These are phyloP conservation scores for Setaria viridis DNA, from an alignment of 202 grass and related monocot genomes.

Conservation along the genomic window DNA sequence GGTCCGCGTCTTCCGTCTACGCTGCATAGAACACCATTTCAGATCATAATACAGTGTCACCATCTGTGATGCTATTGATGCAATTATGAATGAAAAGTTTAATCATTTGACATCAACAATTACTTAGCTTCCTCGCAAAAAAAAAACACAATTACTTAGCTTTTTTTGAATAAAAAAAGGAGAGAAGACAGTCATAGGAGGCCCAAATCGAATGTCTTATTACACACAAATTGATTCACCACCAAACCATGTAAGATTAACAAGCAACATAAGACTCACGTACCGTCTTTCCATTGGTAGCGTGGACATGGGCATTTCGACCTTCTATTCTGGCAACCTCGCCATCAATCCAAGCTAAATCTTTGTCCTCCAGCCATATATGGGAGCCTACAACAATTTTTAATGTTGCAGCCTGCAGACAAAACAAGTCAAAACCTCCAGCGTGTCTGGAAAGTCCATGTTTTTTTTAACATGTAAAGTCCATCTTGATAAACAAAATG, in stretches of 20 bases:
- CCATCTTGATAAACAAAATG: slow-evolving; percentile 13
- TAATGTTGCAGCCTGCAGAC: slow-evolving; percentile 50
- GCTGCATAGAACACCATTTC: background rate
- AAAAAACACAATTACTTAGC: background rate
- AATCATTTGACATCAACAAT: background rate
- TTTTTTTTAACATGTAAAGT: background rate
- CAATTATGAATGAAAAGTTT: slow-evolving; percentile 2
- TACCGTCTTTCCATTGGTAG: slow-evolving; percentile 84
- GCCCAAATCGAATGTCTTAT: background rate
- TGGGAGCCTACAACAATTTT: slow-evolving; percentile 86
- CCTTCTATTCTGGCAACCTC: slow-evolving; percentile 70
- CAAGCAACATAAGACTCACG: slow-evolving; percentile 24
- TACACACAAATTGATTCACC: background rate
- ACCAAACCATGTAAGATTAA: background rate
- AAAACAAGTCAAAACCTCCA: slow-evolving; percentile 1
- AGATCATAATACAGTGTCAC: background rate
- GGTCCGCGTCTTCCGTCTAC: background rate
- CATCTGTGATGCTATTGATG: background rate
- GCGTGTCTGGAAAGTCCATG: slow-evolving; percentile 11
- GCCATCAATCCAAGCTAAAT: slow-evolving; percentile 85
- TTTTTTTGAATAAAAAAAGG: background rate
- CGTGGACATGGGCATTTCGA: slow-evolving; percentile 59
- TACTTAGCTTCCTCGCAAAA: no score
- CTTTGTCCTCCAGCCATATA: slow-evolving; percentile 83
- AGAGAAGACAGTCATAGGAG: background rate